Base-by-base conservation (phyloP, 345 rosid species). In the Chamaenerion angustifolium region DNA sequence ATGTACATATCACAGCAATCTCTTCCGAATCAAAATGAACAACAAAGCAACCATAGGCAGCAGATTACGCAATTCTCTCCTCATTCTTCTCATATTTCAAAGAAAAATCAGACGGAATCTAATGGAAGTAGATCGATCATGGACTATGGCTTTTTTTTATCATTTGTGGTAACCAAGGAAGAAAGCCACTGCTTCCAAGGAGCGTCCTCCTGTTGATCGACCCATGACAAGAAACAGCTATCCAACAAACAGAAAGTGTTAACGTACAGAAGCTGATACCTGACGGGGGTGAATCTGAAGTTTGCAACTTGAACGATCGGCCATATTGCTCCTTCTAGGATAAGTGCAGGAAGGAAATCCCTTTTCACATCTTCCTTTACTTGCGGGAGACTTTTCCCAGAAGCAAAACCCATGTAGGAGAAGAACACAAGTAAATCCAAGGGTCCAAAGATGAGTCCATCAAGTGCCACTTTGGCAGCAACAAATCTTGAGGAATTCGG, bases 131-230 rank as follows among this genome's bases (percentile, higher is more conserved):
- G 5, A 23, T 23, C 27, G 5, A 76, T 65, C 78, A 67, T 59
- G 67, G 43, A 1, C 69, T 68, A 60, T 64, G n/a, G 66, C 57
- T 75, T 75, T 50, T 70, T 81, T 57, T 68, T 61, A 68, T 81
- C 88, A 56, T 81, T 80, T 46, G 73, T 42, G 2, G 79, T 60
- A 66, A 55, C 56, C 44, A 75, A 73, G 46, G 74, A 71, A 16
- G 77, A 62, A 56, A 90, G 78, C 85, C 92, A 82, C 59, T 76
- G 71, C 71, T 92, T 92, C 98, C 95, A 86, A 16, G 94, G 72
- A 11, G 98, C 96, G 56, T 83, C 93, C 46, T 92, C 75, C 59
- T 92, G 98, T 67, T 92, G 98, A 49, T 86, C 96, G 10, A 83
- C 48, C 95, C 92, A 86, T 11, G 96, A 81, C 63, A 86, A 66